A percentile compares a stretch with the other conserved stretches of the same genome.
Evolutionary conservation across 805 yeast genomes (phyloP).

Genomic region (Debaryomyces tyrocola): DNA sequence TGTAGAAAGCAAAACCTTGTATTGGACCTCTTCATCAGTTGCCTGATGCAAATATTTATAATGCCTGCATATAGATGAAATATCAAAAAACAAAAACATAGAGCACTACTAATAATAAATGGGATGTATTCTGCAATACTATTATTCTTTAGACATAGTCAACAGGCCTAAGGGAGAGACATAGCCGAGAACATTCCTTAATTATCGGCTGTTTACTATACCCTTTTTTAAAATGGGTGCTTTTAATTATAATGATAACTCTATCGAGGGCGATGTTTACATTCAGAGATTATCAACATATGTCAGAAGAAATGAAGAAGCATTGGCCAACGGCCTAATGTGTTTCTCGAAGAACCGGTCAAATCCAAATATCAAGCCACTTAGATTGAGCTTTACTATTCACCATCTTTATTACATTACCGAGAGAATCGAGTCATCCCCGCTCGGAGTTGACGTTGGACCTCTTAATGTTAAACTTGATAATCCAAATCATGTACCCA

Average conservation of each 20-base stretch:
- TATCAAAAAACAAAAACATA: too few relatives aligned
- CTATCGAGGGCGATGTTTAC: conserved; percentile 58
- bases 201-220: too few relatives aligned
- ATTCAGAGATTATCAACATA: conserved; percentile 54
- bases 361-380: conserved; percentile 44
- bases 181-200: not conserved
- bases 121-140: too few relatives aligned
- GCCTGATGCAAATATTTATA: too few relatives aligned
- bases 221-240: conserved; percentile 19
- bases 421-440: conserved; percentile 55
- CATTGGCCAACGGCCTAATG: conserved; percentile 57
- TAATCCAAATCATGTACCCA: conserved; percentile 54
- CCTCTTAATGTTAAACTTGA: conserved; percentile 62
- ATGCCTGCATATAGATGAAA: too few relatives aligned
- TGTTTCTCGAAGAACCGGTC: conserved; percentile 46
- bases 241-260: conserved; percentile 28
- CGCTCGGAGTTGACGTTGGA: conserved; percentile 52
- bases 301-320: conserved; percentile 56
- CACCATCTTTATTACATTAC: conserved; percentile 64
- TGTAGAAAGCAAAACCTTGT: too few relatives aligned
- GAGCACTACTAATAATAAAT: too few relatives aligned
- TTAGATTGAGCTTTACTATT: conserved; percentile 55
- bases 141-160: too few relatives aligned
- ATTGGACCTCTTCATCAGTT: too few relatives aligned
- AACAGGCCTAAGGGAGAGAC: not conserved